Conservation (phyloP, 805 yeast species). For the Pichia deserticola region DNA sequence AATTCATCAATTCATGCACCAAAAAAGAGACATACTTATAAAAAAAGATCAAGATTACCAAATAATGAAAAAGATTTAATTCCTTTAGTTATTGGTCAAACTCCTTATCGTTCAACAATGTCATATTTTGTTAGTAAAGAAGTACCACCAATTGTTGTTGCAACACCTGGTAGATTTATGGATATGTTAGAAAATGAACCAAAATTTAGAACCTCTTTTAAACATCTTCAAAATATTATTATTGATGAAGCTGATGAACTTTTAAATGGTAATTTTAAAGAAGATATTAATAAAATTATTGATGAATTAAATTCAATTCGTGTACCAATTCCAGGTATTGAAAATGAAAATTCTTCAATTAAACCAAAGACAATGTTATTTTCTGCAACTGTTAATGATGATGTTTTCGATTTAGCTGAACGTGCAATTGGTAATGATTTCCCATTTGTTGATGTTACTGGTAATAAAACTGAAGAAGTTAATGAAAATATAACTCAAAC, state of each 20-base stretch:
- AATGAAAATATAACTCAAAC: slow-evolving; percentile 74
- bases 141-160: slow-evolving; percentile 62
- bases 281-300: slow-evolving; percentile 54
- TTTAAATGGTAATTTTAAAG: slow-evolving; percentile 73
- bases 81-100: slow-evolving; percentile 41
- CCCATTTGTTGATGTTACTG: slow-evolving; percentile 59
- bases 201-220: slow-evolving; percentile 39
- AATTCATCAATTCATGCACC: background rate
- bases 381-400: slow-evolving; percentile 79
- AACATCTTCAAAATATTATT: slow-evolving; percentile 52
- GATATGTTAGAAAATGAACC: slow-evolving; percentile 48
- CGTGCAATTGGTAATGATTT: slow-evolving; percentile 45
- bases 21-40: slow-evolving; percentile 13
- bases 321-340: slow-evolving; percentile 15
- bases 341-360: slow-evolving; percentile 14
- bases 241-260: slow-evolving; percentile 91
- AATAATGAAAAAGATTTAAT: slow-evolving; percentile 19
- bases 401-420: slow-evolving; percentile 60
- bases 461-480: slow-evolving; percentile 50
- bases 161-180: slow-evolving; percentile 82
- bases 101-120: slow-evolving; percentile 12
- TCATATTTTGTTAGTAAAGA: slow-evolving; percentile 10
- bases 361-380: slow-evolving; percentile 63
- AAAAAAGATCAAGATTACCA: slow-evolving; percentile 1
- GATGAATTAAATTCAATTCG: slow-evolving; percentile 31